A percentile compares a stretch with the other conserved stretches of the same genome.
phyloP scores from a whole-genome alignment of 805 yeast species.

The Allodekkera sacchari region DNA sequence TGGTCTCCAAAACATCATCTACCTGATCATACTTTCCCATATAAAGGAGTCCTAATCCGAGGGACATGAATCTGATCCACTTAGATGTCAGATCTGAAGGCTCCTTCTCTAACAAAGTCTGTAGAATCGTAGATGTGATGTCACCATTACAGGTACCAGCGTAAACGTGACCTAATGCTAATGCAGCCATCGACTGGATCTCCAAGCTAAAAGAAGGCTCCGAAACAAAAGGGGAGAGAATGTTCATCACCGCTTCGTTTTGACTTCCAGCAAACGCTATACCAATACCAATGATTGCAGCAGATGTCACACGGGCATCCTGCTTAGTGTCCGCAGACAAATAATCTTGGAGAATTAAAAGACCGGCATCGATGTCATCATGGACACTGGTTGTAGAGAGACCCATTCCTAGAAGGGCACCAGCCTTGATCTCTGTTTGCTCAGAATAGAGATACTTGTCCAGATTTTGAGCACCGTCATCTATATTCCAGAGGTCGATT shows the following conservation, averaged over 20 bases:
- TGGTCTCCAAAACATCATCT: constrained; percentile 88
- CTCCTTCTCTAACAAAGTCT: constrained; percentile 81
- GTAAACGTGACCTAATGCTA: constrained; percentile 87
- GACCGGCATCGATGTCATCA: constrained; percentile 91
- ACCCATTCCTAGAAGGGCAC: constrained; percentile 94
- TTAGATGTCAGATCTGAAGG: constrained; percentile 68
- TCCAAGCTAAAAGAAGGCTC: constrained; percentile 71
- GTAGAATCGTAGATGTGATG: constrained; percentile 84
- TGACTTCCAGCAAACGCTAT: constrained; percentile 92
- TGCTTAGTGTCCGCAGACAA: constrained; percentile 34
- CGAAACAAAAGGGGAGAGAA: constrained; percentile 74
- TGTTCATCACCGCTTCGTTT: constrained; percentile 70
- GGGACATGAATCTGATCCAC: constrained; percentile 84
- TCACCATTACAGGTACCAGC: constrained; percentile 97
- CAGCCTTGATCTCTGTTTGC: constrained; percentile 87
- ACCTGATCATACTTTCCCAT: constrained; percentile 92
- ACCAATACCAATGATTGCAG: constrained; percentile 88
- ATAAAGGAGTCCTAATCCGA: constrained; percentile 85
- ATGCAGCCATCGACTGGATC: constrained; percentile 75
- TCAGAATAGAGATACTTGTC: constrained; percentile 83
- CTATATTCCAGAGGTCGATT: constrained; percentile 82
- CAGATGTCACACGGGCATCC: constrained; percentile 56
- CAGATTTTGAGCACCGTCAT: constrained; percentile 81
- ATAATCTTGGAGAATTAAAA: constrained; percentile 78
- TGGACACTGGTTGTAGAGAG: constrained; percentile 86